Conservation (phyloP, 495 filamentous ascomycete species). For the Xylaria intraflava region DNA sequence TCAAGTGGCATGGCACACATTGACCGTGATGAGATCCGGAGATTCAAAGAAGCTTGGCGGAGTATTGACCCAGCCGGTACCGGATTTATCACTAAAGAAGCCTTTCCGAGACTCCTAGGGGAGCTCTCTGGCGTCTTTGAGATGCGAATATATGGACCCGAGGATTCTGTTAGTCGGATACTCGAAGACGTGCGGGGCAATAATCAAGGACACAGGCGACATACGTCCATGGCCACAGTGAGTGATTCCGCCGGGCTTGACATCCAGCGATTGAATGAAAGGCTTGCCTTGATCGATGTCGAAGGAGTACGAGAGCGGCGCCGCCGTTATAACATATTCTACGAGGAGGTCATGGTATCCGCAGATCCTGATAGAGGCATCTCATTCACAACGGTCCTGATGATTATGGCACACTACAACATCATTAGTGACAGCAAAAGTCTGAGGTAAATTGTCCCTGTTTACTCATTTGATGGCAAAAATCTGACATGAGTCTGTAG, state of each 20-base stretch:
- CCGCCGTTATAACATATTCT: conserved; percentile 80
- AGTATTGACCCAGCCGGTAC: conserved; percentile 86
- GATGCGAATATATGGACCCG: conserved; percentile 92
- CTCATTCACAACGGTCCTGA: conserved; percentile 85
- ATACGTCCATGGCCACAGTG: conserved; percentile 46
- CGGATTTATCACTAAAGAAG: conserved; percentile 86
- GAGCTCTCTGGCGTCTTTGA: conserved; percentile 91
- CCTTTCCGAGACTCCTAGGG: conserved; percentile 82
- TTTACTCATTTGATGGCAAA: neutral
- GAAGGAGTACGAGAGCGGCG: conserved; percentile 64
- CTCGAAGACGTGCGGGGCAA: conserved; percentile 67
- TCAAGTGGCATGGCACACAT: conserved; percentile 80
- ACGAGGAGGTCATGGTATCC: conserved; percentile 91
- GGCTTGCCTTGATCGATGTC: conserved; percentile 71
- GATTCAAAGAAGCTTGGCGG: conserved; percentile 98
- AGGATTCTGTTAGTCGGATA: conserved; percentile 76
- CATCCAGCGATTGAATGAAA: conserved; percentile 63
- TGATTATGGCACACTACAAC: conserved; percentile 98
- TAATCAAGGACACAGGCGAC: conserved; percentile 44
- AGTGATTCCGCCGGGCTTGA: conserved; percentile 61
- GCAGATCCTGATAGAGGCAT: conserved; percentile 83
- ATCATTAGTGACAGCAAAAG: conserved; percentile 98
- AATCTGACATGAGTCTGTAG: conserved; percentile 28
- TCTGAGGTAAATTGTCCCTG: conserved; percentile 50
- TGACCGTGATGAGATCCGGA: conserved; percentile 83